Evolutionary conservation across 2,329 filamentous ascomycete genomes (phyloP).

Genomic region (Microsporum ferrugineum): DNA sequence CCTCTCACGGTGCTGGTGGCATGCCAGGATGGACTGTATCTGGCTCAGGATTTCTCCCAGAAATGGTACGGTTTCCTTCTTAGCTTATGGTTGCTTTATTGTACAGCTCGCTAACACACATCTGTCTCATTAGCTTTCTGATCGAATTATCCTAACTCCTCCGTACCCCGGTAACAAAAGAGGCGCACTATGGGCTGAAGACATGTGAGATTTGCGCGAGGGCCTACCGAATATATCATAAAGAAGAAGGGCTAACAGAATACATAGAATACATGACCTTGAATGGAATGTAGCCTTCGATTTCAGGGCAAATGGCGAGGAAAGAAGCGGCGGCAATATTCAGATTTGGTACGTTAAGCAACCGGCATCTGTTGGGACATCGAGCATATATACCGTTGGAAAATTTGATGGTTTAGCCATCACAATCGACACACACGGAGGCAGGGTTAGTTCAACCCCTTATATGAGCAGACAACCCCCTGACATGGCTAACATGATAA

Average conservation of each 20-base stretch:
- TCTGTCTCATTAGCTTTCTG: conserved; percentile 49
- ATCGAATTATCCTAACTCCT: conserved; percentile 85
- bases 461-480: neutral
- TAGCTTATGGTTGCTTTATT: neutral
- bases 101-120: neutral
- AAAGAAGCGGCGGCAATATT: conserved; percentile 75
- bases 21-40: conserved; percentile 47
- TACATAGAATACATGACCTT: conserved; percentile 26
- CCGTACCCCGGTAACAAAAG: conserved; percentile 75
- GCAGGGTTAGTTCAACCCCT: conserved; percentile 37
- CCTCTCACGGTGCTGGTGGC: conserved; percentile 45
- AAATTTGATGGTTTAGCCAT: conserved; percentile 85
- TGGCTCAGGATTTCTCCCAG: conserved; percentile 45
- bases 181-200: conserved; percentile 69
- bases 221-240: neutral
- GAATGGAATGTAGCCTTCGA: conserved; percentile 76
- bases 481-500: neutral
- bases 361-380: conserved; percentile 54
- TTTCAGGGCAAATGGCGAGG: conserved; percentile 76
- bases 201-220: conserved; percentile 22
- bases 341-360: conserved; percentile 83
- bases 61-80: conserved; percentile 32
- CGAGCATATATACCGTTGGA: conserved; percentile 72
- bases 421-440: conserved; percentile 72
- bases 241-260: neutral